Conservation (phyloP, 805 yeast species). For the Priceomyces medius region DNA sequence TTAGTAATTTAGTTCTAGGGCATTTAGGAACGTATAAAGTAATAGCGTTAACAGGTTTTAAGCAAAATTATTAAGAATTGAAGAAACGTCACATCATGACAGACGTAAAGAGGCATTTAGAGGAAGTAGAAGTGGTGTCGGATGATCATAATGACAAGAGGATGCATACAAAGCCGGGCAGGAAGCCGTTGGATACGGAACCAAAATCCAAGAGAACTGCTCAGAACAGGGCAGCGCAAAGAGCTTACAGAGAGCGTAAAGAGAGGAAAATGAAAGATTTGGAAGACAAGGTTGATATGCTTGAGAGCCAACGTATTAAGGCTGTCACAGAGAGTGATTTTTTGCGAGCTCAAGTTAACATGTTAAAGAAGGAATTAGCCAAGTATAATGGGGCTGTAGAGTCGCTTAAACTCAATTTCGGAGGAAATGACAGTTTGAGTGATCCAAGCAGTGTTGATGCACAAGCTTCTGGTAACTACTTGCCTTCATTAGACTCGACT, state of each 20-base stretch:
- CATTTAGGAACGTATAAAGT: slow-evolving; percentile 1
- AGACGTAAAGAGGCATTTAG: slow-evolving; percentile 32
- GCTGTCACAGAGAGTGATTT: slow-evolving; percentile 72
- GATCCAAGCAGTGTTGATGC: slow-evolving; percentile 23
- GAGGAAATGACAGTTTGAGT: slow-evolving; percentile 19
- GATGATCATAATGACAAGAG: slow-evolving; percentile 36
- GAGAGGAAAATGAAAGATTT: slow-evolving; percentile 83
- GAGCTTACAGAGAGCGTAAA: slow-evolving; percentile 94
- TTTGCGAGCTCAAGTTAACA: slow-evolving; percentile 71
- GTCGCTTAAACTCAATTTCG: slow-evolving; percentile 29
- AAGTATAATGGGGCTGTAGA: slow-evolving; percentile 48
- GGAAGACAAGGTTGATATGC: slow-evolving; percentile 68
- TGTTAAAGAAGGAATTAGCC: slow-evolving; percentile 68
- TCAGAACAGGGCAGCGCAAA: slow-evolving; percentile 97
- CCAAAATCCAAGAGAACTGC: slow-evolving; percentile 91
- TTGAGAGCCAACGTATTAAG: slow-evolving; percentile 71
- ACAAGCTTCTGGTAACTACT: slow-evolving; percentile 16
- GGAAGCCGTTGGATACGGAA: slow-evolving; percentile 76
- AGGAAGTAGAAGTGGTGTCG: slow-evolving; percentile 18
- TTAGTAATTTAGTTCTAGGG: background rate
- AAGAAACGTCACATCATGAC: slow-evolving; percentile 16
- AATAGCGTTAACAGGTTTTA: background rate
- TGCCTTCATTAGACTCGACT: slow-evolving; percentile 13
- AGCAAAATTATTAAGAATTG: background rate
- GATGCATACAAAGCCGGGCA: slow-evolving; percentile 62